These are phyloP conservation scores for Linanthus parryae DNA, from an alignment of 148 eudicot genomes.

Conservation along the genomic window DNA sequence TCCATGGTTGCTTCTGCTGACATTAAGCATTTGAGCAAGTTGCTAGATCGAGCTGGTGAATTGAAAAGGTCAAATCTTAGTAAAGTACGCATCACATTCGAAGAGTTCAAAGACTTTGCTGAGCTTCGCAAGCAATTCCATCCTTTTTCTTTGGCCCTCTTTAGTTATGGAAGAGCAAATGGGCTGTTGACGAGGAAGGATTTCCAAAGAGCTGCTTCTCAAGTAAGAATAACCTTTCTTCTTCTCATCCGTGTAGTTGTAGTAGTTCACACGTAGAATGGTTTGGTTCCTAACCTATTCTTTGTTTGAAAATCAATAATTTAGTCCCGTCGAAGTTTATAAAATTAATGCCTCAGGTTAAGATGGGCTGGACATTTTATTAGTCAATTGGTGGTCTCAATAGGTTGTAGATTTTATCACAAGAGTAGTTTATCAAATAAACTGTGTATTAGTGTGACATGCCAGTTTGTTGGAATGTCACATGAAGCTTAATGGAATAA, in stretches of 20 bases:
- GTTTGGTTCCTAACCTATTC: too few relatives aligned
- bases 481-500: too few relatives aligned
- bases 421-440: too few relatives aligned
- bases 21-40: constrained; percentile 41
- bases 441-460: too few relatives aligned
- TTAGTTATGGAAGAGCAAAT: constrained; percentile 42
- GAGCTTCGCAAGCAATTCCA: constrained; percentile 46
- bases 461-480: too few relatives aligned
- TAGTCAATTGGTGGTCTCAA: too few relatives aligned
- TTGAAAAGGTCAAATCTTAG: constrained; percentile 37
- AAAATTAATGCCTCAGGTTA: too few relatives aligned
- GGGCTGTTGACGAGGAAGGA: constrained; percentile 52
- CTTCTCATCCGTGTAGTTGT: background rate
- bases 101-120: constrained; percentile 50
- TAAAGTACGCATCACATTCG: constrained; percentile 34
- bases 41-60: constrained; percentile 59
- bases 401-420: too few relatives aligned
- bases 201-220: constrained; percentile 67
- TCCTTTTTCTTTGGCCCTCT: constrained; percentile 55
- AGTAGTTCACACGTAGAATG: too few relatives aligned
- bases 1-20: constrained; percentile 81
- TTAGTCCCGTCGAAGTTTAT: too few relatives aligned
- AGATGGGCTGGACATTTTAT: too few relatives aligned
- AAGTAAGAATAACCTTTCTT: constrained; percentile 26
- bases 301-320: too few relatives aligned